A percentile compares a stretch with the other conserved stretches of the same genome.
Evolutionary conservation across 83 land plant species (phyloP).

Genomic region (Thuja plicata): DNA sequence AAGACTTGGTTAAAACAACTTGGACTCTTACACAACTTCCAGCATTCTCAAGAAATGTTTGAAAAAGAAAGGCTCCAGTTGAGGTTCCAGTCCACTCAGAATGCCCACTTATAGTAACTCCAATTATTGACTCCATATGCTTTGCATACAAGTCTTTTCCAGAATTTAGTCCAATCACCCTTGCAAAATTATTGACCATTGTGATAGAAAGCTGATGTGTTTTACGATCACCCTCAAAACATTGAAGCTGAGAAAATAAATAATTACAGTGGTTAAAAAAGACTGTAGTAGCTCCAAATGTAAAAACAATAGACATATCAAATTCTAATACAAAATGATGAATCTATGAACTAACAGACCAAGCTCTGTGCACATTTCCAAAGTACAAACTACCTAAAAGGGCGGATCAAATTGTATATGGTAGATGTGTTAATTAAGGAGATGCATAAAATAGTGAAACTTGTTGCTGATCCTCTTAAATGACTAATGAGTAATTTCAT

Average conservation of each 20-base stretch:
- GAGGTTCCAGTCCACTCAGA: constrained; percentile 18
- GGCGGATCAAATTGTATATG: not conserved
- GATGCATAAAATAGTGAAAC: not conserved
- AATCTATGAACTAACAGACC: not conserved
- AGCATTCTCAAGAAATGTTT: constrained; percentile 14
- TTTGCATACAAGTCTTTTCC: constrained; percentile 8
- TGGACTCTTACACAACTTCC: constrained; percentile 3
- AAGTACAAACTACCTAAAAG: not conserved
- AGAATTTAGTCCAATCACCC: not conserved
- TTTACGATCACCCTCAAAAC: not conserved
- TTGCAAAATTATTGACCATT: constrained; percentile 8
- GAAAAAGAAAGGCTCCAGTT: not conserved
- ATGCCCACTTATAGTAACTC: not conserved
- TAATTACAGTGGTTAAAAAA: not conserved
- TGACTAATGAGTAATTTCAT: not conserved
- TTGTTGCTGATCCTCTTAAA: not conserved
- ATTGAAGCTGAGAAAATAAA: not conserved
- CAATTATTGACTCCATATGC: constrained; percentile 12
- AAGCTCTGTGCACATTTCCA: too few relatives aligned
- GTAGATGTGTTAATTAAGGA: not conserved
- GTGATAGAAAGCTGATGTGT: not conserved
- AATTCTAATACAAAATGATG: not conserved
- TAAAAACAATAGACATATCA: not conserved
- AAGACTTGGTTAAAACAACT: not conserved
- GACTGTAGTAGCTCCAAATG: not conserved